Evolutionary conservation across 495 filamentous ascomycete genomes (phyloP).

Genomic region (Penicillium coffeae): DNA sequence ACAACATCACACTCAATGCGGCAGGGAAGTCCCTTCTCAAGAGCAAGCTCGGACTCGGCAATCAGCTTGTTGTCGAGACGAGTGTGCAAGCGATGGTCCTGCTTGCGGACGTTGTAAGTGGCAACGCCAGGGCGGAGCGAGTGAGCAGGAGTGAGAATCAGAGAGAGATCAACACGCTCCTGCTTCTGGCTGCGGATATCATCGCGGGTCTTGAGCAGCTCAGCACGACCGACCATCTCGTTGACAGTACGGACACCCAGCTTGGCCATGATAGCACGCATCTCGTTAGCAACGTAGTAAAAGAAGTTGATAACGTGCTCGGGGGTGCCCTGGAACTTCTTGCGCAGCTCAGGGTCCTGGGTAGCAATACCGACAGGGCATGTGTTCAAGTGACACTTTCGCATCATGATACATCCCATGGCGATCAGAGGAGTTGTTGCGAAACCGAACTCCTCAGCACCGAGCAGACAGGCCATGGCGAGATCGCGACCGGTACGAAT

Average conservation of each 20-base stretch:
- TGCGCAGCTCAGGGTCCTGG: constrained; percentile 89
- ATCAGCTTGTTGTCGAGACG: constrained; percentile 99
- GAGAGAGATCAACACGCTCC: constrained; percentile 87
- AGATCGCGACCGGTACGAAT: constrained; percentile 92
- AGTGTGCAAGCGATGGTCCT: constrained; percentile 90
- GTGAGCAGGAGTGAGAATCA: constrained; percentile 95
- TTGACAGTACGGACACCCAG: constrained; percentile 94
- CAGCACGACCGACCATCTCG: constrained; percentile 96
- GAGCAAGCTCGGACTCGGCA: constrained; percentile 90
- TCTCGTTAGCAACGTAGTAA: constrained; percentile 97
- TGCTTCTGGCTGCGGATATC: constrained; percentile 88
- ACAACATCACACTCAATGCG: constrained; percentile 97
- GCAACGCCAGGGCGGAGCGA: constrained; percentile 94
- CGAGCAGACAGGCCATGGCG: constrained; percentile 92
- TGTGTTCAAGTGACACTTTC: constrained; percentile 70
- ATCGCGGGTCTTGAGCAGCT: constrained; percentile 81
- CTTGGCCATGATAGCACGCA: constrained; percentile 97
- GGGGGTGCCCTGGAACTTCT: constrained; percentile 91
- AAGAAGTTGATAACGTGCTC: constrained; percentile 99
- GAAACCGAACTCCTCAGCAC: constrained; percentile 97
- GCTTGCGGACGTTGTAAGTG: constrained; percentile 98
- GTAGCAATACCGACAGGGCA: constrained; percentile 97
- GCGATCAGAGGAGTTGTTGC: constrained; percentile 97
- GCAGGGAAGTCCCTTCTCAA: constrained; percentile 93
- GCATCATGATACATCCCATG: constrained; percentile 97